Base-by-base conservation (phyloP, 2,329 filamentous ascomycete species). In the Diaporthe citri region DNA sequence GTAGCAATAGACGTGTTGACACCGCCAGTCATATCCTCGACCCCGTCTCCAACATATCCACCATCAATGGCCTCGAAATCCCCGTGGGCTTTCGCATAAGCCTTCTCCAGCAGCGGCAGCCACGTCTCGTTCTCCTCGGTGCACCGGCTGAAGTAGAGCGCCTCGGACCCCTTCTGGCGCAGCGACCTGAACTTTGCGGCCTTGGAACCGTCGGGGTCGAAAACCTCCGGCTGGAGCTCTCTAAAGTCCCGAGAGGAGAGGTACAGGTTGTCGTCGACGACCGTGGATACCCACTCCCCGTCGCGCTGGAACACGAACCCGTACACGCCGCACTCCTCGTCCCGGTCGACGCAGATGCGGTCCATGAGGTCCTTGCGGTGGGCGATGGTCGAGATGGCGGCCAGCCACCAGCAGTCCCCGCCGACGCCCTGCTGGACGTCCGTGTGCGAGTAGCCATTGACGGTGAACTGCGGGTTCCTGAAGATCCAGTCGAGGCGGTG, bases 191-290 rank as follows among this genome's bases (percentile, higher is more conserved):
- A 91, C 75, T 90, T 87, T 52, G 90, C 86, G 75, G 92, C 90
- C 9, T 89, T 88, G 87, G 89, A 79, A 79, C 88, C 80, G 81
- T 79, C 82, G 12, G 74, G 71, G 57, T 79, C 79, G 66, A 77
- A 77, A 2, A 41, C n/a, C 4, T 78, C 75, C 7, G 41, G 41
- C 28, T 76, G 73, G 41, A 86, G 84, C 55, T 89, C 85, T 51
- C 55, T 28, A 25, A 87, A 89, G 74, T 93, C 90, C 48, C 88
- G 86, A 55, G 89, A 87, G 17, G 86, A 86, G 8, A 93, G 85
- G 79, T 91, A 93, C 9, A 94, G 86, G 79, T 94, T 94, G 82
- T 95, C 93, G 79, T 95, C 93, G 62, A 95, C 89, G 59, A 95
- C 91, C 55, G 91, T 91, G 34, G 91, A 90, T 64, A 93, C 88